Percentiles rank a stretch among this genome's conserved stretches.
Evolutionary conservation across 1,284 basidiomycete genomes (phyloP).

Genomic region (Filobasidium uniguttulatum): DNA sequence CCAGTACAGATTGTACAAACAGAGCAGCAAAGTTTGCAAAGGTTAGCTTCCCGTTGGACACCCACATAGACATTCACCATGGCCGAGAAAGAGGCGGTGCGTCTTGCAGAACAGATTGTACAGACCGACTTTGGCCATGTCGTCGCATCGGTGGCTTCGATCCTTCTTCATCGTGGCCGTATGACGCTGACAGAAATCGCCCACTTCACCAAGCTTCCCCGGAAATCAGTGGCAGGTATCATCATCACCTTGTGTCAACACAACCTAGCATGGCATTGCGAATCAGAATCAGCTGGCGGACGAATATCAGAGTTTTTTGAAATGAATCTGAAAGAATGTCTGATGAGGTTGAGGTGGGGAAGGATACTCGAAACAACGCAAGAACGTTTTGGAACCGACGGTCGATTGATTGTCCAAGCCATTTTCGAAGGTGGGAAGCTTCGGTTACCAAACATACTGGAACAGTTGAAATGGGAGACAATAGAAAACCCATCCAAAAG

Average conservation of each 20-base stretch:
- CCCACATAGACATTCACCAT: not conserved
- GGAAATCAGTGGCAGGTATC: slow-evolving; percentile 47
- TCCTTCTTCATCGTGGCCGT: slow-evolving; percentile 71
- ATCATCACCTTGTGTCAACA: slow-evolving; percentile 81
- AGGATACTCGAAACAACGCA: slow-evolving; percentile 61
- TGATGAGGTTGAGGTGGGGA: slow-evolving; percentile 63
- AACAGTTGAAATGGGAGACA: slow-evolving; percentile 42
- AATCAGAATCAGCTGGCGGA: slow-evolving; percentile 39
- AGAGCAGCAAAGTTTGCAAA: too few relatives aligned
- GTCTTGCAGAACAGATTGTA: slow-evolving; percentile 36
- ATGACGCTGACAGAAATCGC: slow-evolving; percentile 47
- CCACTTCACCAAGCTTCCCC: slow-evolving; percentile 55
- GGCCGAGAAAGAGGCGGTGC: slow-evolving; percentile 37
- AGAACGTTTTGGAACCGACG: slow-evolving; percentile 53
- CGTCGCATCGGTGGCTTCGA: slow-evolving; percentile 48
- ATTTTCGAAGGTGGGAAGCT: slow-evolving; percentile 78
- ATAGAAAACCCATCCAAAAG: slow-evolving; percentile 4
- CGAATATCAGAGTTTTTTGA: slow-evolving; percentile 43
- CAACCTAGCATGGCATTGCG: slow-evolving; percentile 75
- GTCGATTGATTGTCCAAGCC: slow-evolving; percentile 55
- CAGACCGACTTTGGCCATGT: slow-evolving; percentile 33
- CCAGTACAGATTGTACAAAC: too few relatives aligned
- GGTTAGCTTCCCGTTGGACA: not conserved
- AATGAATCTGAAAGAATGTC: slow-evolving; percentile 62
- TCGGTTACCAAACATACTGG: slow-evolving; percentile 55